These are phyloP conservation scores for Colletotrichum tofieldiae DNA, from an alignment of 2,329 filamentous ascomycete species.

Conservation along the genomic window DNA sequence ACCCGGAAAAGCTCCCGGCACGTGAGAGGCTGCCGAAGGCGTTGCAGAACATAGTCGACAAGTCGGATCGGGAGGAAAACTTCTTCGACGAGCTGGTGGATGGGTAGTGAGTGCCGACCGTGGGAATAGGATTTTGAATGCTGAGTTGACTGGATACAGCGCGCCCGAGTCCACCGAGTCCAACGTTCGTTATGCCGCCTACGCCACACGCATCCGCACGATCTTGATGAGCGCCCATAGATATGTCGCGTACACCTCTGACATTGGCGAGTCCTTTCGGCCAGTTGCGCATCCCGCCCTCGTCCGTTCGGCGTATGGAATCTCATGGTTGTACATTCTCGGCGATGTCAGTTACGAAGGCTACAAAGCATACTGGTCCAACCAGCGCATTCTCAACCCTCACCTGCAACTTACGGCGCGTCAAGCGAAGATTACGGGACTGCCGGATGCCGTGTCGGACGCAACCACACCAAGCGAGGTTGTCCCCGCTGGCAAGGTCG, in stretches of 20 bases:
- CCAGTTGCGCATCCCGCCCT: constrained; percentile 90
- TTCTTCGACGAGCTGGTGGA: constrained; percentile 85
- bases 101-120: constrained; percentile 75
- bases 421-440: constrained; percentile 65
- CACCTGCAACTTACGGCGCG: constrained; percentile 68
- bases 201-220: constrained; percentile 87
- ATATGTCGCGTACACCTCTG: constrained; percentile 97
- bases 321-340: constrained; percentile 93
- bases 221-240: constrained; percentile 92
- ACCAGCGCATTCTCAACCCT: constrained; percentile 83
- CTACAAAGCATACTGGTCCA: constrained; percentile 93
- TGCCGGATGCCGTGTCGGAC: constrained; percentile 47
- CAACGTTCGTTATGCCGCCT: constrained; percentile 91
- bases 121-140: constrained; percentile 32
- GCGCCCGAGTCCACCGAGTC: constrained; percentile 86
- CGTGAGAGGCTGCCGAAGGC: constrained; percentile 67
- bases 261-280: constrained; percentile 96
- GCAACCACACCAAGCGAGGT: constrained; percentile 27
- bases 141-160: constrained; percentile 57
- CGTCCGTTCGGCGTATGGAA: constrained; percentile 86
- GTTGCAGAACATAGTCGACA: constrained; percentile 73
- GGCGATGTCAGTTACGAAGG: constrained; percentile 95
- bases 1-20: constrained; percentile 64
- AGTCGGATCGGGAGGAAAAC: constrained; percentile 75
- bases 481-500: constrained; percentile 59